A percentile compares a stretch with the other conserved stretches of the same genome.
These are phyloP conservation scores for Trichoderma endophyticum DNA, from an alignment of 2,329 filamentous ascomycete species.

Conservation along the genomic window DNA sequence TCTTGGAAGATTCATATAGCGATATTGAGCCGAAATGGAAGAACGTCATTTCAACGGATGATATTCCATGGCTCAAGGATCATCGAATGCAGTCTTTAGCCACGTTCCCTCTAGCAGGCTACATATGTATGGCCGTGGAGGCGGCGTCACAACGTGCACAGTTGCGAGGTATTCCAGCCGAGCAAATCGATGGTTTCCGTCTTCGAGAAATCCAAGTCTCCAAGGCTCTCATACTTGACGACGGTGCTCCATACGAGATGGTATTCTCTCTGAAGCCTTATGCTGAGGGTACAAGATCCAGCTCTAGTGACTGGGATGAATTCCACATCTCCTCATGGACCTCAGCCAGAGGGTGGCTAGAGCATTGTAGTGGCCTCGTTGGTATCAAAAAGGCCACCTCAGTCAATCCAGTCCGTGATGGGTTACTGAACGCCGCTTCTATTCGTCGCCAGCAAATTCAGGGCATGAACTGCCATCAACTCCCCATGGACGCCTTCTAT, in stretches of 20 bases:
- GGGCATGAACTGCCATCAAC: background rate
- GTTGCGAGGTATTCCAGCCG: constrained; percentile 23
- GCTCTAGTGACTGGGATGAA: constrained; percentile 50
- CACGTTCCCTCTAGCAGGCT: constrained; percentile 54
- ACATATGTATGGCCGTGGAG: constrained; percentile 50
- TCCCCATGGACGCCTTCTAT: constrained; percentile 27
- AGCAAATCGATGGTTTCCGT: constrained; percentile 24
- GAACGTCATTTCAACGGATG: constrained; percentile 45
- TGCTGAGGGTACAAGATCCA: constrained; percentile 28
- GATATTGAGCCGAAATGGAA: constrained; percentile 48
- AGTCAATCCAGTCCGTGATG: constrained; percentile 25
- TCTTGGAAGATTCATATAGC: constrained; percentile 42
- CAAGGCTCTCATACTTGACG: constrained; percentile 29
- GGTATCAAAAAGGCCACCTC: constrained; percentile 31
- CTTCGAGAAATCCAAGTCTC: constrained; percentile 29
- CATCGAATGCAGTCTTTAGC: constrained; percentile 56
- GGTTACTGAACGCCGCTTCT: constrained; percentile 15
- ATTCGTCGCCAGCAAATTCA: constrained; percentile 19
- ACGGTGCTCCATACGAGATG: constrained; percentile 27
- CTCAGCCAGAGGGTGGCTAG: constrained; percentile 51
- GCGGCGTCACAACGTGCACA: constrained; percentile 39
- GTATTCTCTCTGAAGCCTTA: constrained; percentile 27
- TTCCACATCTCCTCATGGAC: constrained; percentile 56
- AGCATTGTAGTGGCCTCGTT: constrained; percentile 56
- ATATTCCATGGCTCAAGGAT: constrained; percentile 56